Base-by-base conservation (phyloP, 805 yeast genomes). In the Tetrapisispora namnaoensis region DNA sequence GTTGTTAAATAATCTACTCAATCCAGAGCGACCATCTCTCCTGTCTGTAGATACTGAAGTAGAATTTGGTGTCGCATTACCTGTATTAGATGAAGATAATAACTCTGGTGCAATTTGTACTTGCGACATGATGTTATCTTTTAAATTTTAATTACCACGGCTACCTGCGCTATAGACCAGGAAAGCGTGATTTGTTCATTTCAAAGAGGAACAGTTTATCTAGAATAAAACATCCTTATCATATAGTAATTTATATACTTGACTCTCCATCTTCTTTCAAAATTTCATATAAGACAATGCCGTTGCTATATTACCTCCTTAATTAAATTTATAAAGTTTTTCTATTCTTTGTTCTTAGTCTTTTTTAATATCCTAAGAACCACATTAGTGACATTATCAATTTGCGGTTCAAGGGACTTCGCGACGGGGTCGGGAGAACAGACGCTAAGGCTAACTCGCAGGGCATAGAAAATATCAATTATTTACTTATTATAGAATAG, bases 381-480 rank as follows among this genome's bases (percentile, higher is more conserved):
- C 37, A n/a, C 32, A 42, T 42, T 42, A 22, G 28, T 20, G 37
- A 42, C 32, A 34, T 34, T 20, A 16, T 22, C 4, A 13, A 21
- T 34, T 42, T 40, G 43, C 43, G 43, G 43, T 40, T 40, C 43
- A 40, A 40, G 43, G 43, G 35, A 27, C 34, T 27, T 24, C 7
- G 34, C 34, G 34, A 27, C 43, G 28, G 43, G 14, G n/a, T 8
- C 9, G 35, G 11, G 14, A 32, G n/a, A 32, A 32, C 13, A 14
- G 35, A 13, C 35, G 35, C n/a, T 7, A 32, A 14, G 11, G 35
- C 13, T 13, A 32, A 4, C 11, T 11, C 35, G 28, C 28, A 24
- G 28, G 4, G 8, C 28, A 24, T 6, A 24, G 4, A 8, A 24
- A 24, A 24, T 24, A 8, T 24, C 28, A 24, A 24, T 24, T 24